Evolutionary conservation across 495 filamentous ascomycete species (phyloP), one percentile per base, ranked within the genome.

Genomic region (Pseudotulostoma volvatum): DNA sequence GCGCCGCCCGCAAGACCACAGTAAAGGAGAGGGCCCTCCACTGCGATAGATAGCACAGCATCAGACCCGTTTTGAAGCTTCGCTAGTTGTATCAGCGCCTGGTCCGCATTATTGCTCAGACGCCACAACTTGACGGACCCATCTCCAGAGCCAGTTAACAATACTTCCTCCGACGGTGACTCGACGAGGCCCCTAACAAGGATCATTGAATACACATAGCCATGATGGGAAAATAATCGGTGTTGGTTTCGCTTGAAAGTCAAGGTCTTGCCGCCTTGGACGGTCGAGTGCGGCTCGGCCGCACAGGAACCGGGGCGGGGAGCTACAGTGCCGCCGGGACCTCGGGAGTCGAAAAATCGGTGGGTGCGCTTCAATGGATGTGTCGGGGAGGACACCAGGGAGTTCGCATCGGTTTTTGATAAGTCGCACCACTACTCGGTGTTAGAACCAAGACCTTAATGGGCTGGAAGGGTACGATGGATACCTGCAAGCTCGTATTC

Each of bases 201-300:
- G 0, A 84, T 66, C 88, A 96, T 94, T 47, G 84, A 92, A 49
- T 96, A 93, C 0, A 96, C 73, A 56, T 94, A 96, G 9, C 90
- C 90, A 56, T 74, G 90, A 50, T 97, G 90, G 0, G 90, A 84
- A 53, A 93, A 97, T 35, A 93, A 76, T 34, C 69, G 71, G 39
- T 94, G 81, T 41, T 92, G 73, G 9, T 79, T 67, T 18, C 76
- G 74, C 49, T 85, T 82, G 50, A 94, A 87, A 50, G 92, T 85
- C 9, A 95, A 65, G 7, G 77, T 48, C 68, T 76, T 50, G 55
- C 77, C 66, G 52, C 79, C 72, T 21, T 60, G 53, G 7, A 60
- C 50, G 20, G 57, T 43, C 0, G 53, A 44, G 13, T 49, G 53
- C 44, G 59, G 64, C 17, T 43, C 56, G 38, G 56, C 54, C 9